Evolutionary conservation across 495 filamentous ascomycete genomes (phyloP).

Genomic region (Bathelium albidoporum): DNA sequence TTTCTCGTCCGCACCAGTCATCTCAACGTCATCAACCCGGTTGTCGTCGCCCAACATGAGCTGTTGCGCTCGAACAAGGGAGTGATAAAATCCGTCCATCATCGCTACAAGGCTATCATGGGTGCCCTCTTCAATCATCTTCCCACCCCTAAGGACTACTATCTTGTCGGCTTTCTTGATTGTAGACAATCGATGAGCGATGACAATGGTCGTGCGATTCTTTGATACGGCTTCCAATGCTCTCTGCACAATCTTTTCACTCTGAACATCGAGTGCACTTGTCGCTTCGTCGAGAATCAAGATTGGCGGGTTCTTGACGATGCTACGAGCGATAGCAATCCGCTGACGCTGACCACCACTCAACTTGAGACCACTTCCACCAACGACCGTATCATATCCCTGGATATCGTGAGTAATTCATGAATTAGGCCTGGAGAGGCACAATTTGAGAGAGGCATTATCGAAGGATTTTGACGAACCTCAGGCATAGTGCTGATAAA

Average conservation of each 20-base stretch:
- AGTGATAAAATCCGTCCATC: conserved; percentile 19
- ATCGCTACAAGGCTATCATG: conserved; percentile 19
- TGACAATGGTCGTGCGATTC: conserved; percentile 22
- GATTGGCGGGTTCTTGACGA: conserved; percentile 22
- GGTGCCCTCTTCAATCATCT: conserved; percentile 23
- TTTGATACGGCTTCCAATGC: conserved; percentile 18
- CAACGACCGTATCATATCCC: conserved; percentile 24
- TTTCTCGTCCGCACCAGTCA: conserved; percentile 10
- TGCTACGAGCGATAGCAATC: conserved; percentile 25
- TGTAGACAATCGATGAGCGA: conserved; percentile 27
- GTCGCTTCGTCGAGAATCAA: conserved; percentile 28
- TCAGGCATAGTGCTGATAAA: conserved; percentile 21
- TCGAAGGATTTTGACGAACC: conserved; percentile 4
- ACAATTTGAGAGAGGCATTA: background rate
- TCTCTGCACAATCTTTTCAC: conserved; percentile 22
- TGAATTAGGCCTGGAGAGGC: conserved; percentile 1
- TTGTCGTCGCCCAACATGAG: conserved; percentile 9
- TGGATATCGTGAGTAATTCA: conserved; percentile 6
- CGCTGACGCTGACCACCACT: conserved; percentile 25
- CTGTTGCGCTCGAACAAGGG: conserved; percentile 20
- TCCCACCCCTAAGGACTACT: conserved; percentile 20
- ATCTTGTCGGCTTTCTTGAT: conserved; percentile 25
- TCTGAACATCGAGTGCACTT: conserved; percentile 21
- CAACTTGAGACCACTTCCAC: conserved; percentile 19
- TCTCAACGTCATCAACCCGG: background rate